A percentile compares a stretch with the other conserved stretches of the same genome.
Conservation (phyloP, 176 grass and related monocot genomes). For the Hordeum marinum region DNA sequence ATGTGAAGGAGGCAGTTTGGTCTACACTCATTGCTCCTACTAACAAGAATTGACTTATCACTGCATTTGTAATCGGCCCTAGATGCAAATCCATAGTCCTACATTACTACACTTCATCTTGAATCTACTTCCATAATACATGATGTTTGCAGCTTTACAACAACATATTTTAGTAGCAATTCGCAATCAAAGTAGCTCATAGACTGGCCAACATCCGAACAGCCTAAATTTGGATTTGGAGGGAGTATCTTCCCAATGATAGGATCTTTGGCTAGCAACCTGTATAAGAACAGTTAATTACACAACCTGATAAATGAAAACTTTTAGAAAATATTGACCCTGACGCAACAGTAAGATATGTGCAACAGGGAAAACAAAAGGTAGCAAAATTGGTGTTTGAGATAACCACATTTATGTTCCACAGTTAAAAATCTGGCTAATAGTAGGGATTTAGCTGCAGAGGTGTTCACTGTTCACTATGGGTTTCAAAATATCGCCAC, state of each 20-base stretch:
- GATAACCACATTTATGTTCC: not conserved
- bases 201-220: not conserved
- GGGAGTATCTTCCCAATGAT: not conserved
- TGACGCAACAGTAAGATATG: not conserved
- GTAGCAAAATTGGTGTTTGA: not conserved
- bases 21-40: not conserved
- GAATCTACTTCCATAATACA: not conserved
- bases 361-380: not conserved
- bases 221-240: not conserved
- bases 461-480: not conserved
- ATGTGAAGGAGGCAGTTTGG: constrained; percentile 3
- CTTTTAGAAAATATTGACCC: not conserved
- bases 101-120: not conserved
- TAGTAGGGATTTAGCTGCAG: not conserved
- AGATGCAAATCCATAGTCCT: not conserved
- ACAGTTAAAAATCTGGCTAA: not conserved
- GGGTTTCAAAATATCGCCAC: not conserved
- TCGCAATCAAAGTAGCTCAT: not conserved
- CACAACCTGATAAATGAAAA: not conserved
- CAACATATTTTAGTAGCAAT: not conserved
- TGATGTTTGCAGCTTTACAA: not conserved
- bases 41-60: constrained; percentile 8
- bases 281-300: not conserved
- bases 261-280: not conserved
- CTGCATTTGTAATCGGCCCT: not conserved